phyloP scores from a whole-genome alignment of 1,139 yeast genomes.

The Suhomyces chickasaworum region DNA sequence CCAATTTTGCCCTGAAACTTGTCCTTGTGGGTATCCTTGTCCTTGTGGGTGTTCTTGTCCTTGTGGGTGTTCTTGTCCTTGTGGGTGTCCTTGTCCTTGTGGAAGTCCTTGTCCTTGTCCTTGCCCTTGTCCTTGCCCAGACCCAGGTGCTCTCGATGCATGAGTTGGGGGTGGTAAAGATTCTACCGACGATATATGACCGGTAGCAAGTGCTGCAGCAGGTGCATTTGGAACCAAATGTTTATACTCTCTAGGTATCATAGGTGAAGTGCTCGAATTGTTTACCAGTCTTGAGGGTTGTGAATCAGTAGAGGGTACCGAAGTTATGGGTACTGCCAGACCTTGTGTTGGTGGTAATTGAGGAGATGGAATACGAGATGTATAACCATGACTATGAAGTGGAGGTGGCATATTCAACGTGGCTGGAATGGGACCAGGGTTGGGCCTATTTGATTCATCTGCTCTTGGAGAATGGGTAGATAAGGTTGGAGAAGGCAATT shows the following conservation, averaged over 20 bases:
- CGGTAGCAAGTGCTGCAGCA: neutral
- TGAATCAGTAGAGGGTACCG: neutral
- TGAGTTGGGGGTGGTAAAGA: neutral
- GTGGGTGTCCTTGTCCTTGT: neutral
- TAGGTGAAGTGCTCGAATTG: neutral
- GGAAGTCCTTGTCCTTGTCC: neutral
- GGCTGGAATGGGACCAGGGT: conserved; percentile 8
- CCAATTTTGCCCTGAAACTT: neutral
- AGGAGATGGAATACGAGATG: conserved; percentile 1
- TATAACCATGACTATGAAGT: conserved; percentile 1
- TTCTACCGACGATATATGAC: neutral
- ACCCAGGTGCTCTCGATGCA: conserved; percentile 1
- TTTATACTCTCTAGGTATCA: conserved; percentile 1
- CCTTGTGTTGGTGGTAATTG: neutral
- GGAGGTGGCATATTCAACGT: conserved; percentile 9
- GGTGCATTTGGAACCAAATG: conserved; percentile 4
- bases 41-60: neutral
- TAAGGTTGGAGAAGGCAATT: conserved; percentile 10
- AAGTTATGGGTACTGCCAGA: neutral
- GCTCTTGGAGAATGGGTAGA: conserved; percentile 4
- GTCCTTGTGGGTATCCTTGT: neutral
- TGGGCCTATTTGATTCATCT: neutral
- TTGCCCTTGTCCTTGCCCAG: neutral
- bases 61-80: neutral
- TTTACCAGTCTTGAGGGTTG: neutral